phyloP scores from a whole-genome alignment of 129 eudicot genomes.

The Scalesia atractyloides region DNA sequence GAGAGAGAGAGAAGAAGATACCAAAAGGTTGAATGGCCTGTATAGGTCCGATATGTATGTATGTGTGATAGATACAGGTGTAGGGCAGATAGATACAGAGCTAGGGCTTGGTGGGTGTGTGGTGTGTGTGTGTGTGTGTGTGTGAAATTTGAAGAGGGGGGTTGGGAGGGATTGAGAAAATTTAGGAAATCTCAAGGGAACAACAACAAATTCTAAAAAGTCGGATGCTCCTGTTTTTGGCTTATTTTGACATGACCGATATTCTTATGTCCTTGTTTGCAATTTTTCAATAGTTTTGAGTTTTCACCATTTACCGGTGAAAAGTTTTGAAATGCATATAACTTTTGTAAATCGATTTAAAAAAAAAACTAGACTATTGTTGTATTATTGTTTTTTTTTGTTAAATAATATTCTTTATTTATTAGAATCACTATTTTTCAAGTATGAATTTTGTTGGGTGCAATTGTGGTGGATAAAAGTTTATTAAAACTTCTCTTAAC shows the following conservation, averaged over 20 bases:
- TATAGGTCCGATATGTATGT: constrained; percentile 1
- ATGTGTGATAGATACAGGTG: constrained; percentile 10
- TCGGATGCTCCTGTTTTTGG: not conserved
- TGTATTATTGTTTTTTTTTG: no score
- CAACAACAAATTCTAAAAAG: no score
- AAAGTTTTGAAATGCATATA: no score
- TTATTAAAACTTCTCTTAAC: no score
- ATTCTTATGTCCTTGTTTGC: constrained; percentile 8
- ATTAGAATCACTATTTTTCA: no score
- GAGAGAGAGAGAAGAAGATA: constrained; percentile 30
- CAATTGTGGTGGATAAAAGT: no score
- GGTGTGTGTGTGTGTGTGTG: constrained; percentile 2
- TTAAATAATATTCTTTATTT: no score
- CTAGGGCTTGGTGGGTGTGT: no score
- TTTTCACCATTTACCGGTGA: not conserved
- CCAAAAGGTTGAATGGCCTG: constrained; percentile 18
- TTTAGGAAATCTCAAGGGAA: not conserved
- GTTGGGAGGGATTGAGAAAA: constrained; percentile 28
- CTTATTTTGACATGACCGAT: not conserved
- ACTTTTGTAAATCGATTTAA: no score
- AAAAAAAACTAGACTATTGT: no score
- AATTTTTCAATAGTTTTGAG: not conserved
- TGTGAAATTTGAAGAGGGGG: constrained; percentile 34
- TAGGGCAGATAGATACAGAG: not conserved
- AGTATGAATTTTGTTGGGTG: no score